phyloP scores from a whole-genome alignment of 164 flowering plant genomes.

The Cinnamomum chago region DNA sequence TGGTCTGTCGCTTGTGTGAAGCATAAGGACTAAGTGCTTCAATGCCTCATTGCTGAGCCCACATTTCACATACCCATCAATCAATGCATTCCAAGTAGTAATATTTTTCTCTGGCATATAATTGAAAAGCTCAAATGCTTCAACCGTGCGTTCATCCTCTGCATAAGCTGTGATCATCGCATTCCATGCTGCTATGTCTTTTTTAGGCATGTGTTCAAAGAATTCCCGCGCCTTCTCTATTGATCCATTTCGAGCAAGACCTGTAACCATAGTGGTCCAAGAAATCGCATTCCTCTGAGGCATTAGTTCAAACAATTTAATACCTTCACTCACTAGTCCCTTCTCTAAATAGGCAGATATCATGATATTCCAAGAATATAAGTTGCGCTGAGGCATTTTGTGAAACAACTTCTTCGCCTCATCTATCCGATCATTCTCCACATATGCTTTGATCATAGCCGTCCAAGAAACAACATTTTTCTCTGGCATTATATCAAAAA shows the following conservation, averaged over 20 bases:
- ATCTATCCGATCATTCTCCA: conserved; percentile 29
- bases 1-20: conserved; percentile 28
- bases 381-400: conserved; percentile 42
- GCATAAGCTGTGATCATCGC: conserved; percentile 59
- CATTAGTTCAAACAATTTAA: conserved; percentile 39
- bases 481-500: conserved; percentile 42
- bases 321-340: conserved; percentile 34
- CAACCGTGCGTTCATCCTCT: conserved; percentile 32
- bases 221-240: conserved; percentile 32
- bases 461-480: conserved; percentile 54
- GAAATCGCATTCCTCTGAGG: conserved; percentile 45
- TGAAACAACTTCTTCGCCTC: conserved; percentile 40
- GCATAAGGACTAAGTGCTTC: conserved; percentile 37
- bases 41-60: conserved; percentile 37
- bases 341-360: conserved; percentile 35
- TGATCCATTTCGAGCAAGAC: conserved; percentile 43
- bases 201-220: conserved; percentile 51
- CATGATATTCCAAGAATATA: conserved; percentile 51
- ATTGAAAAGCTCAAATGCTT: conserved; percentile 44
- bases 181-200: conserved; percentile 59
- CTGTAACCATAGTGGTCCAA: conserved; percentile 60
- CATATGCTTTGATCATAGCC: conserved; percentile 38
- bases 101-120: conserved; percentile 37
- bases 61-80: conserved; percentile 42
- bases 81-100: conserved; percentile 51